These are phyloP conservation scores for Lepidium africanum DNA, from an alignment of 345 rosid species.

Conservation along the genomic window DNA sequence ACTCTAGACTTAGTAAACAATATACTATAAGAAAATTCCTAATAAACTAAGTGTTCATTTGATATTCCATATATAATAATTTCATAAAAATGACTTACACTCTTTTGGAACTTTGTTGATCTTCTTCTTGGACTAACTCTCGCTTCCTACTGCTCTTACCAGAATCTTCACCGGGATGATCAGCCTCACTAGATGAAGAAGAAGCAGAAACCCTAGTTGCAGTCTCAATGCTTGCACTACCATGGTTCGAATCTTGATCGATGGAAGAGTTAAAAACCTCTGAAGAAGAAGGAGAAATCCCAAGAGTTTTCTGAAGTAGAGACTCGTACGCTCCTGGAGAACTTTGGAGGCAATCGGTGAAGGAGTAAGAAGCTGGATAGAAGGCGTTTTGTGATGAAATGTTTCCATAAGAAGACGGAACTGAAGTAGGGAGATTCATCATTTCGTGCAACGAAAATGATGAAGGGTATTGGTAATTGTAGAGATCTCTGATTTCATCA, in stretches of 20 bases:
- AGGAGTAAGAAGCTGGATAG: conserved; percentile 42
- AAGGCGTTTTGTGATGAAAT: conserved; percentile 15
- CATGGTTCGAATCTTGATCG: conserved; percentile 31
- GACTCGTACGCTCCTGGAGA: conserved; percentile 41
- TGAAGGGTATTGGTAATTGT: conserved; percentile 33
- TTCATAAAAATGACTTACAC: conserved; percentile 25
- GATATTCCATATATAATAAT: background rate
- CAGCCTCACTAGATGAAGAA: conserved; percentile 62
- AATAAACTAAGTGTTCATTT: background rate
- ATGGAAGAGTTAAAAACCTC: conserved; percentile 40
- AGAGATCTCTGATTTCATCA: conserved; percentile 52
- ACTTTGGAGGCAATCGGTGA: conserved; percentile 53
- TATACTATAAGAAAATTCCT: background rate
- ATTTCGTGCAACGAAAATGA: conserved; percentile 18
- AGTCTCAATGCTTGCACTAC: conserved; percentile 23
- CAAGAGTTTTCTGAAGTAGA: conserved; percentile 40
- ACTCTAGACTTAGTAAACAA: background rate
- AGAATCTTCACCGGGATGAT: conserved; percentile 54
- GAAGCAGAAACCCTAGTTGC: conserved; percentile 44
- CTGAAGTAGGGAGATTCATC: conserved; percentile 17
- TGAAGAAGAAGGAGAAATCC: conserved; percentile 42
- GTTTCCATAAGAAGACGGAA: conserved; percentile 15
- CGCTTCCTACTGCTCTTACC: conserved; percentile 35
- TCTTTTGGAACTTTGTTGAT: conserved; percentile 46
- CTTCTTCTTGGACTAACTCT: conserved; percentile 28